Evolutionary conservation across 1,139 yeast species (phyloP), one percentile per base, ranked within the genome.

Genomic region (Ogataea hybrid): DNA sequence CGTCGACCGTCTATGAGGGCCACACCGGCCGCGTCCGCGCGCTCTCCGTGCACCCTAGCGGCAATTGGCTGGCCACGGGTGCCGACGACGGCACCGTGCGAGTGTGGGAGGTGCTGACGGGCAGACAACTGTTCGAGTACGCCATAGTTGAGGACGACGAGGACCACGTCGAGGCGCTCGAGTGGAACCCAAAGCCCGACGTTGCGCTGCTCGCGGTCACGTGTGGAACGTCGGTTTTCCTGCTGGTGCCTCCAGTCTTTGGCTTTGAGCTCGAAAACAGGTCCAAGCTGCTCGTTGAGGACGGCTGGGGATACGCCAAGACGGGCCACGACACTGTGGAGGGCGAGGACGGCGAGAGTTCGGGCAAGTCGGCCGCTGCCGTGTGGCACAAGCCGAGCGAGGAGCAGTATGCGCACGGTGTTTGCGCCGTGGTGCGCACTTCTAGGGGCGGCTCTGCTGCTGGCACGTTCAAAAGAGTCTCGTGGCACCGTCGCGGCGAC

Each of bases 401-500:
- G 40, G 77, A 76, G 49, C 83, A 83, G 54, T 71, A 76, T 33
- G 67, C 65, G 37, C 72, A 76, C 50, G 96, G 95, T 39, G 80
- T 90, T 31, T 76, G 87, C 10, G 84, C 88, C 8, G 81, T 87
- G 23, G 79, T 92, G 47, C 66, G 77, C 12, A 71, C 81, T 52
- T 75, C 83, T 49, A 74, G 78, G 53, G 85, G 82, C 62, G 42
- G 49, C 46, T 66, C 76, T 12, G 69, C 81, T 53, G 73, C 75
- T 49, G 82, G 81, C 59, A 73, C 87, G 1, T 77, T 92, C 52
- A 89, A 88, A 68, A 84, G 82, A 59, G 57, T 92, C 14, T 78
- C 95, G 52, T 92, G 99, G 99, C 99, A 92, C 65, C 77, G 97
- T 64, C 84, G 86, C 59, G 99, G 98, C 59, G 98, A 92, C 68